phyloP scores from a whole-genome alignment of 768 basidiomycete species.

The Boletus tomentosulus region DNA sequence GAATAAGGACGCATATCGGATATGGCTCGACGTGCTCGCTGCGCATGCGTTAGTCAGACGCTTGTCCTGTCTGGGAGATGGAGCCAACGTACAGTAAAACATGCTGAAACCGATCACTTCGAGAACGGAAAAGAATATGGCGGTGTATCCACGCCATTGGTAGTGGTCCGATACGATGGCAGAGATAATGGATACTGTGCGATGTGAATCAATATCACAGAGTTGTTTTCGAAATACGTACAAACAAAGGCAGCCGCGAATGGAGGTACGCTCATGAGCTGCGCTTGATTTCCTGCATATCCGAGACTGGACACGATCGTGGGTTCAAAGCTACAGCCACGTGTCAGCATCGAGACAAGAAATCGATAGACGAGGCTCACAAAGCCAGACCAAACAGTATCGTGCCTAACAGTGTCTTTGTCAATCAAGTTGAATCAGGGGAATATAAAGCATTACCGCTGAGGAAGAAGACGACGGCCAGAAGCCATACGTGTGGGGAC shows the following conservation, averaged over 20 bases:
- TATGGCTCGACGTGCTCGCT: constrained; percentile 30
- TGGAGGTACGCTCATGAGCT: constrained; percentile 60
- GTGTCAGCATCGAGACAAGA: constrained; percentile 33
- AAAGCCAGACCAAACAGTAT: constrained; percentile 17
- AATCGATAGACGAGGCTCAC: constrained; percentile 11
- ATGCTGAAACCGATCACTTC: constrained; percentile 30
- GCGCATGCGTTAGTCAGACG: not conserved
- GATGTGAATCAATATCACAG: not conserved
- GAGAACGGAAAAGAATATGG: constrained; percentile 41
- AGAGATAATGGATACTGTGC: constrained; percentile 33
- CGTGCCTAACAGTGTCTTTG: constrained; percentile 8
- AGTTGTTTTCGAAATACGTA: constrained; percentile 21
- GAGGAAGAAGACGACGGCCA: constrained; percentile 49
- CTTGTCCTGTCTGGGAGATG: not conserved
- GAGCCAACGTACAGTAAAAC: constrained; percentile 1
- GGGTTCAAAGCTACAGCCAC: constrained; percentile 55
- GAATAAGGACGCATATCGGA: constrained; percentile 57
- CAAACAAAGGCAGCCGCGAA: constrained; percentile 46
- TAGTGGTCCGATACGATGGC: constrained; percentile 53
- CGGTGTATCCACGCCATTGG: constrained; percentile 45
- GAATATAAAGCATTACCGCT: constrained; percentile 40
- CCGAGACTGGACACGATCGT: constrained; percentile 63
- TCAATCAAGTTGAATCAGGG: not conserved
- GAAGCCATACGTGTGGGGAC: constrained; percentile 54
- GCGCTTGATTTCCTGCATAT: constrained; percentile 49